Evolutionary conservation across 75 land plant species (phyloP), one percentile per base, ranked within the genome.

Genomic region (Cunninghamia lanceolata): DNA sequence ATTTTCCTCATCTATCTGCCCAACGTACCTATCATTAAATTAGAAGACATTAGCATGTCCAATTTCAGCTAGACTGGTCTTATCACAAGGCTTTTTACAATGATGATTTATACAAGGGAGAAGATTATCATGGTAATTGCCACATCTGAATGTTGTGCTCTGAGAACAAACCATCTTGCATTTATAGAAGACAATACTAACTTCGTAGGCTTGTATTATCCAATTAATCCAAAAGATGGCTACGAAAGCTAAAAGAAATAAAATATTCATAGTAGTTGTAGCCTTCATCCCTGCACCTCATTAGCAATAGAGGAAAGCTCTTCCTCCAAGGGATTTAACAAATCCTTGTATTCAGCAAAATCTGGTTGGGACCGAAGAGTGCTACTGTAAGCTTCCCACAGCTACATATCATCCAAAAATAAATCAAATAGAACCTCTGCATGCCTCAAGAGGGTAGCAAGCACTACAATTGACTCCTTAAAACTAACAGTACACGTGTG

Each of bases 401-500:
- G 83, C 70, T 99, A 92, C 86, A 88, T 82, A 85, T 98, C 99
- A 87, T 95, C 99, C 79, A 89, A 89, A 56, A 98, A 98, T 9
- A 96, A 88, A 87, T 98, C 99, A 84, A 93, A 77, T 50, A 98
- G 89, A 83, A 96, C 97, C 99, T 98, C 99, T 34, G 92, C 83
- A 50, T 96, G 95, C 86, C 96, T 93, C 46, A 98, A 87, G 74
- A 98, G 94, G 87, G 99, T 98, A 3, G 99, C 99, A 59, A 98
- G 93, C 38, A 98, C 96, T 70, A 98, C 99, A 83, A 98, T 95
- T 99, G 99, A 98, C 85, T 96, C 99, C 84, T 92, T 96, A 84
- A 98, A 98, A 82, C 98, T 95, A 70, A 98, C 99, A 83, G 99
- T 93, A 87, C 99, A 94, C 99, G 75, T 98, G 99, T 82, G 99